Conservation (phyloP, 2,329 filamentous ascomycete species). For the Aspergillus sp. region DNA sequence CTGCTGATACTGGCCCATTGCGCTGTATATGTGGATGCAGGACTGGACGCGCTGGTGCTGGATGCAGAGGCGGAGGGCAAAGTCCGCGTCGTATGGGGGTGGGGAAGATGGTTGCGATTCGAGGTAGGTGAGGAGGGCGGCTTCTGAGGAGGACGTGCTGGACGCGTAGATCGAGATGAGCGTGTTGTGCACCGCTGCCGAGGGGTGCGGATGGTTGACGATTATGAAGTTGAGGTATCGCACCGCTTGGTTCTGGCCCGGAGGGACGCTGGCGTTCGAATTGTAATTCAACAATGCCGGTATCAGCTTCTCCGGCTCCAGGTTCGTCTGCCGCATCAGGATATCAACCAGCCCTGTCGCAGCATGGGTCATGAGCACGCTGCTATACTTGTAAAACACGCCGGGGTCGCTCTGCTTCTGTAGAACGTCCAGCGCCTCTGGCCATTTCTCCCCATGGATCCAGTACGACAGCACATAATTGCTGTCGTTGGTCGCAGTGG, state of each 20-base stretch:
- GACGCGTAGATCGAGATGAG: conserved; percentile 93
- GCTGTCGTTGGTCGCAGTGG: conserved; percentile 79
- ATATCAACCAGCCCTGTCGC: conserved; percentile 86
- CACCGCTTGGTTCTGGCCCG: conserved; percentile 78
- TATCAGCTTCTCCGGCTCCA: conserved; percentile 80
- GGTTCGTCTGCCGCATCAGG: conserved; percentile 77
- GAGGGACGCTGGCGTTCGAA: conserved; percentile 54
- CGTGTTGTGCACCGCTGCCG: conserved; percentile 88
- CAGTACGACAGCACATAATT: conserved; percentile 94
- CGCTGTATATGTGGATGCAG: conserved; percentile 94
- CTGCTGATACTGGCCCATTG: conserved; percentile 88
- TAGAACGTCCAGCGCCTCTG: conserved; percentile 73
- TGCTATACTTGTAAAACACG: conserved; percentile 94
- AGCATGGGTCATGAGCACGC: conserved; percentile 85
- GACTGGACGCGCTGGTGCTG: conserved; percentile 87
- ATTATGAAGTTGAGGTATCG: conserved; percentile 91
- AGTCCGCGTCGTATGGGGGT: conserved; percentile 86
- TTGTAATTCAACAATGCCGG: conserved; percentile 93
- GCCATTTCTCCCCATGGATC: conserved; percentile 91
- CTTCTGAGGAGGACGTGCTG: conserved; percentile 71
- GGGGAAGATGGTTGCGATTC: conserved; percentile 80
- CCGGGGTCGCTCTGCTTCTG: conserved; percentile 89
- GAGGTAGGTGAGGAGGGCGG: conserved; percentile 76
- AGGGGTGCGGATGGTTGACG: conserved; percentile 66
- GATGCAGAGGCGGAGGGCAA: conserved; percentile 89